These are phyloP conservation scores for Zymoseptoria passerinii DNA, from an alignment of 2,329 filamentous ascomycete genomes.

Conservation along the genomic window DNA sequence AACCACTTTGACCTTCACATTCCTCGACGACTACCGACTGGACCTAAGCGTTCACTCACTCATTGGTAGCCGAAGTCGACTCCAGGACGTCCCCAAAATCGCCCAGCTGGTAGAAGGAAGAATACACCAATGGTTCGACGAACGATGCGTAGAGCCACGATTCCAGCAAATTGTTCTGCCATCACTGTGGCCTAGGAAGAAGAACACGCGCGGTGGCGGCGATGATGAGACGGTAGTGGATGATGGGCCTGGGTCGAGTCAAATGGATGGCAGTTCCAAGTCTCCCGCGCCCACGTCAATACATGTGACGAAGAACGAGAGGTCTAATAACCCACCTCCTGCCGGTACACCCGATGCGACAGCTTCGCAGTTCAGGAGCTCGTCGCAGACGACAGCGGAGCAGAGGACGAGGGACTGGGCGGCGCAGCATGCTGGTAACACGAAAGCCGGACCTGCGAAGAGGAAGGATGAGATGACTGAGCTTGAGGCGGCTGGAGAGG, in stretches of 20 bases:
- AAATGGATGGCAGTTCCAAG: constrained; percentile 11
- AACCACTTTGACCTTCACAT: constrained; percentile 90
- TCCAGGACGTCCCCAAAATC: constrained; percentile 84
- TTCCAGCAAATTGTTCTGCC: constrained; percentile 82
- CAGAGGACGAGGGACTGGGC: constrained; percentile 30
- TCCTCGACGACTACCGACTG: constrained; percentile 77
- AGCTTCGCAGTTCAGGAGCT: neutral
- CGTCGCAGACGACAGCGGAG: constrained; percentile 24
- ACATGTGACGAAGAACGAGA: constrained; percentile 10
- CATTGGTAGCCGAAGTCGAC: constrained; percentile 66
- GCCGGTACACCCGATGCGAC: constrained; percentile 5
- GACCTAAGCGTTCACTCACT: constrained; percentile 75
- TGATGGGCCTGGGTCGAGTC: constrained; percentile 2
- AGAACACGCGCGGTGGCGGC: constrained; percentile 68
- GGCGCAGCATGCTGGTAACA: constrained; percentile 18
- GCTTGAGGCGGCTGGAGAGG: constrained; percentile 27
- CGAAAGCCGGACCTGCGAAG: constrained; percentile 12
- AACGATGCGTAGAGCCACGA: constrained; percentile 73
- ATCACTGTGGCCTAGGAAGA: constrained; percentile 74
- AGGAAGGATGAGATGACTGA: constrained; percentile 24
- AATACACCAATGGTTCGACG: constrained; percentile 80
- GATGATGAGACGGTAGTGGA: constrained; percentile 43
- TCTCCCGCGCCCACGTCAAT: constrained; percentile 1
- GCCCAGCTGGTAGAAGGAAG: constrained; percentile 73
- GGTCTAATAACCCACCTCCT: neutral